Conservation (phyloP, 2,329 filamentous ascomycete species). For the Talaromyces verruculosus region DNA sequence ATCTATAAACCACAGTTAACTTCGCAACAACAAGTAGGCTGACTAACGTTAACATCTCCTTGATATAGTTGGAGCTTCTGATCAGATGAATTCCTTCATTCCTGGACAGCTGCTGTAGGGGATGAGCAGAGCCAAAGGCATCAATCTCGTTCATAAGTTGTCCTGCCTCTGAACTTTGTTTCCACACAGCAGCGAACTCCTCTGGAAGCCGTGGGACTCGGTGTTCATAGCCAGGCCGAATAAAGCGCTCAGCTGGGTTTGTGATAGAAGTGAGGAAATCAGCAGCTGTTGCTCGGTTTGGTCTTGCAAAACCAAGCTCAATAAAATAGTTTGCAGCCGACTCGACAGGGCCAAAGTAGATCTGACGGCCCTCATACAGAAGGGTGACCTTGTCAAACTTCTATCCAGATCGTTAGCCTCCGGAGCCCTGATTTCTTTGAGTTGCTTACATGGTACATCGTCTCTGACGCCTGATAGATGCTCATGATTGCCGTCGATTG, state of each 20-base stretch:
- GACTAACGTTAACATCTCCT: too few relatives aligned
- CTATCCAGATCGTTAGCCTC: too few relatives aligned
- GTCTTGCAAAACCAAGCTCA: slow-evolving; percentile 63
- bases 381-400: slow-evolving; percentile 62
- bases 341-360: slow-evolving; percentile 64
- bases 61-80: too few relatives aligned
- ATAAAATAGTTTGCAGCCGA: slow-evolving; percentile 63
- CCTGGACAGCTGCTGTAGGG: background rate
- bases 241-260: slow-evolving; percentile 57
- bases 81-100: background rate
- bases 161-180: slow-evolving; percentile 46
- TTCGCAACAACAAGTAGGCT: too few relatives aligned
- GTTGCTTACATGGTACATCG: background rate
- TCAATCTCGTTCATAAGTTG: background rate
- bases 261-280: slow-evolving; percentile 68
- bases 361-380: slow-evolving; percentile 68
- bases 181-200: slow-evolving; percentile 62
- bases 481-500: too few relatives aligned
- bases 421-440: too few relatives aligned
- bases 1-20: too few relatives aligned
- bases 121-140: background rate
- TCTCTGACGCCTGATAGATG: background rate
- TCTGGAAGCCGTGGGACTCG: slow-evolving; percentile 65
- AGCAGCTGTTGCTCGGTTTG: slow-evolving; percentile 60
- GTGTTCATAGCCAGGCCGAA: slow-evolving; percentile 59